phyloP scores from a whole-genome alignment of 1,284 basidiomycete species.

The Spongispora temasekensis region DNA sequence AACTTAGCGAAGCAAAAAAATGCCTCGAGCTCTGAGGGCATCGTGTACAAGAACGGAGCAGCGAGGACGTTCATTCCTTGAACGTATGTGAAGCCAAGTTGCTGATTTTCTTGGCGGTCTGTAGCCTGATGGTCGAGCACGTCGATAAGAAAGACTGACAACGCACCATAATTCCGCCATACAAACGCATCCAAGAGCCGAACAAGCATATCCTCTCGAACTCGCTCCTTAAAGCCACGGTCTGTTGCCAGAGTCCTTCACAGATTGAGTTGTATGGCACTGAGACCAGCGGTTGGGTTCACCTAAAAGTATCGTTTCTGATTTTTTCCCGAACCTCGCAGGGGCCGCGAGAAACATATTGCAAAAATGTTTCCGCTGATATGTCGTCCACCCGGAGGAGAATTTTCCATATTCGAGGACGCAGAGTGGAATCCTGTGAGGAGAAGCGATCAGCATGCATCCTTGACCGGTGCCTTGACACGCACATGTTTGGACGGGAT shows the following conservation, averaged over 20 bases:
- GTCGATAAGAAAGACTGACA: not conserved
- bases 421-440: constrained; percentile 69
- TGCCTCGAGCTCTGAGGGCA: constrained; percentile 95
- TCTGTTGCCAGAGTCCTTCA: constrained; percentile 92
- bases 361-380: constrained; percentile 74
- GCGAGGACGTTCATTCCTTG: constrained; percentile 99
- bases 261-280: constrained; percentile 7
- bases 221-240: constrained; percentile 90
- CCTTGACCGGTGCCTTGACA: constrained; percentile 8
- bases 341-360: constrained; percentile 82
- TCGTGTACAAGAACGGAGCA: constrained; percentile 94
- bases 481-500: constrained; percentile 72
- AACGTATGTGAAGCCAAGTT: constrained; percentile 88
- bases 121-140: constrained; percentile 5
- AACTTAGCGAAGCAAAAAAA: constrained; percentile 95
- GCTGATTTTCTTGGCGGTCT: constrained; percentile 74
- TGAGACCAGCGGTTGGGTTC: constrained; percentile 13
- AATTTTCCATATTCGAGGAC: constrained; percentile 91
- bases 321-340: constrained; percentile 90
- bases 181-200: constrained; percentile 95
- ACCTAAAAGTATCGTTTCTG: constrained; percentile 80
- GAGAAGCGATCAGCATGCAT: constrained; percentile 7
- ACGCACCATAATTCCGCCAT: constrained; percentile 84
- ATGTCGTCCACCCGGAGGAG: constrained; percentile 80
- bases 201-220: constrained; percentile 96